phyloP scores from a whole-genome alignment of 83 land plant species.

The Picea abies region DNA sequence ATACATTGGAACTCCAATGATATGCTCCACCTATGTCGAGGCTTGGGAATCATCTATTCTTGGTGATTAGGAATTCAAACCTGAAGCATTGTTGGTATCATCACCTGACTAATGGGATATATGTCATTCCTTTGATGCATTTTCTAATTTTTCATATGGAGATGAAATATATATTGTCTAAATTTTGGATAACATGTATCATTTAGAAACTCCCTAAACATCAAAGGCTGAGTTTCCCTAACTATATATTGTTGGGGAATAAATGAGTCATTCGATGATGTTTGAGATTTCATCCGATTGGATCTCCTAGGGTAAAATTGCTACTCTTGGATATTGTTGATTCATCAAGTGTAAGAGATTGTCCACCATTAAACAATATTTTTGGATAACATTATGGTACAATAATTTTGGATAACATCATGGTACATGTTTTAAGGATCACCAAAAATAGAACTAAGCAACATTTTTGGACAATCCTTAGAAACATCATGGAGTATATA shows the following conservation, averaged over 20 bases:
- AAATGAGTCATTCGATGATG: neutral
- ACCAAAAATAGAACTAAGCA: no score
- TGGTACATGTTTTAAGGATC: no score
- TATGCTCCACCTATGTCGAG: neutral
- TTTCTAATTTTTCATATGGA: conserved; percentile 3
- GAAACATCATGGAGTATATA: no score
- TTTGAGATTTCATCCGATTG: conserved; percentile 15
- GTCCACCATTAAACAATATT: no score
- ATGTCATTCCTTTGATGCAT: conserved; percentile 3
- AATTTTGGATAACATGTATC: neutral
- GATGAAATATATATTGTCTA: neutral
- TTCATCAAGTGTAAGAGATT: conserved; percentile 7
- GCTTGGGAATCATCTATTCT: neutral
- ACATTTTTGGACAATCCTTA: no score
- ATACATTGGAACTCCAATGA: neutral
- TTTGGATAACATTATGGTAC: no score
- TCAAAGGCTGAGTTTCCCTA: neutral
- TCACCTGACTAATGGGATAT: neutral
- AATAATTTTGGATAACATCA: no score
- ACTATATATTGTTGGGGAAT: neutral
- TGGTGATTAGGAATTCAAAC: neutral
- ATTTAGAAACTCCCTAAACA: neutral
- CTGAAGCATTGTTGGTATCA: neutral
- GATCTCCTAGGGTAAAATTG: conserved; percentile 19
- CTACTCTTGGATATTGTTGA: conserved; percentile 12